These are phyloP conservation scores for Mollisia scopiformis DNA, from an alignment of 2,329 filamentous ascomycete species.

Conservation along the genomic window DNA sequence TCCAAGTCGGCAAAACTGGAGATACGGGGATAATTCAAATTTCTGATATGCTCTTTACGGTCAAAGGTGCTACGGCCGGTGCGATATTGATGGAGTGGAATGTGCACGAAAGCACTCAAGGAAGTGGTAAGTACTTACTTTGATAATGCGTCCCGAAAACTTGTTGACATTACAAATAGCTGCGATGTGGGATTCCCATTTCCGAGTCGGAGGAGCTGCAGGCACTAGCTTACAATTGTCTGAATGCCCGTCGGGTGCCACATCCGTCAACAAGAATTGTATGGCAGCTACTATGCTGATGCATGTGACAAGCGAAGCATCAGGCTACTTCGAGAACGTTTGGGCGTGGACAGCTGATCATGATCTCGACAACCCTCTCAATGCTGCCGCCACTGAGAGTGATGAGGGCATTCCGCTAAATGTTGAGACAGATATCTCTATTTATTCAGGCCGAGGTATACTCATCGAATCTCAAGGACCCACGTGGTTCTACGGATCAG, in stretches of 20 bases:
- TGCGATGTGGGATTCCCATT: constrained; percentile 26
- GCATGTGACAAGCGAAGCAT: constrained; percentile 34
- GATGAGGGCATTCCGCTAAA: too few relatives aligned
- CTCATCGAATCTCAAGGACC: constrained; percentile 49
- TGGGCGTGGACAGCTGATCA: constrained; percentile 23
- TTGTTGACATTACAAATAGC: too few relatives aligned
- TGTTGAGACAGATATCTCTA: too few relatives aligned
- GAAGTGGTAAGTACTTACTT: too few relatives aligned
- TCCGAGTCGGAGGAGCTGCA: constrained; percentile 44
- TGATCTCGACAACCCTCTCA: constrained; percentile 15
- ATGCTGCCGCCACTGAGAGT: too few relatives aligned
- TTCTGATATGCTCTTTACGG: constrained; percentile 44
- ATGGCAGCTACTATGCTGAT: constrained; percentile 36
- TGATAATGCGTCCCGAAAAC: too few relatives aligned
- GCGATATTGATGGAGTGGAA: constrained; percentile 45
- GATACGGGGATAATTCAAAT: constrained; percentile 48
- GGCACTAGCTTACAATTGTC: constrained; percentile 46
- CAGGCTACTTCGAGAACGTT: constrained; percentile 35
- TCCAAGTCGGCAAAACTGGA: constrained; percentile 41
- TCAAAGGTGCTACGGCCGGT: constrained; percentile 39
- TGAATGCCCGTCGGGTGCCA: constrained; percentile 43
- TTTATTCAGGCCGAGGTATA: constrained; percentile 8
- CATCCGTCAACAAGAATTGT: constrained; percentile 35
- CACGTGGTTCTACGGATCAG: constrained; percentile 66
- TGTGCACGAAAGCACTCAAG: constrained; percentile 19